Base-by-base conservation (phyloP, 495 filamentous ascomycete genomes). In the Haplographium delicatum region DNA sequence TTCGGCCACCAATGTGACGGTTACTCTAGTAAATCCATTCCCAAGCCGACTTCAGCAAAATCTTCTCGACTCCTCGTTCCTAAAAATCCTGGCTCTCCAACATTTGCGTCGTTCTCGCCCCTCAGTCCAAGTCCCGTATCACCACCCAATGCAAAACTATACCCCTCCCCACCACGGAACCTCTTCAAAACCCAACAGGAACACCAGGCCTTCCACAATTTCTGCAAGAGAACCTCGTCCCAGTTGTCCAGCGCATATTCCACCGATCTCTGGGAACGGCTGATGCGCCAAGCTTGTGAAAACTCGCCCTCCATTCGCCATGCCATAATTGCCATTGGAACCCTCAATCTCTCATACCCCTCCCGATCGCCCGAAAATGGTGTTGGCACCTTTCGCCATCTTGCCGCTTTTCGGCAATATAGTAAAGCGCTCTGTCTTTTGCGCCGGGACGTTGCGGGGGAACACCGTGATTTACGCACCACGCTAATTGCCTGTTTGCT, bases 1-100 rank as follows among this genome's bases (percentile, higher is more conserved):
- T 72, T 74, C 15, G 71, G 78, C 16, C 69, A 75, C 22, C 54
- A 63, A 25, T 83, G 80, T 59, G 78, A 74, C 53, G 79, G 78
- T 20, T 81, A 79, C 52, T 68, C 67, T 2, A 52, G 52, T 15
- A 51, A 59, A 35, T 39, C 35, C 16, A 39, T 5, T 18, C 35
- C 35, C 13, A 39, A 13, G 3, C 35, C 35, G 5, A 39, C 35
- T 19, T 39, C 22, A 4, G n/a, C 35, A 39, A 39, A 15, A 39
- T 39, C 13, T 19, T 19, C 9, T 5, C 9, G 16, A 19, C 35
- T 39, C 35, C 22, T 39, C 3, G 35, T 39, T 19, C 35, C 22
- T 4, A 19, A 19, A 2, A 39, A 20, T 0, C 35, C 35, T 19
- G n/a, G n/a, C n/a, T n/a, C n/a, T n/a, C n/a, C n/a, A n/a, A n/a